Evolutionary conservation across 2,329 filamentous ascomycete species (phyloP), one percentile per base, ranked within the genome.

Genomic region (Penicillium sp.): DNA sequence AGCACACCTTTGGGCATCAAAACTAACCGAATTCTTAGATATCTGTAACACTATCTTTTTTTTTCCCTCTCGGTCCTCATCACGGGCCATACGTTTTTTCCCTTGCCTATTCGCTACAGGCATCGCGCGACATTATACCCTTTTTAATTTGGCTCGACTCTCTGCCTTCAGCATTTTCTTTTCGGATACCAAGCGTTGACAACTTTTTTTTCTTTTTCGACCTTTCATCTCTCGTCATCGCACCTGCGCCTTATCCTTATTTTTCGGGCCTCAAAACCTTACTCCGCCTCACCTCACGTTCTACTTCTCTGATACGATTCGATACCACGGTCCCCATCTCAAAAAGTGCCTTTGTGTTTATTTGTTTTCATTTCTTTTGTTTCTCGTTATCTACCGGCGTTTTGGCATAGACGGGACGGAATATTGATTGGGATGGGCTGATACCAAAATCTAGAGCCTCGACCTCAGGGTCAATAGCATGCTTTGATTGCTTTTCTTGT

Each of bases 391-490:
- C 51, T 63, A 61, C 57, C 60, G 73, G 73, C 72, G 72, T 74
- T 75, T 54, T 66, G 69, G 65, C 50, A 73, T 75, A 75, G 73
- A 75, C 65, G 65, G 72, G 66, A 69, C 48, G 64, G 69, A 66
- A 66, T 57, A 29, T 69, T 66, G 56, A 61, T 61, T 69, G 70
- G 71, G 66, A 71, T 70, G 70, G 70, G 63, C 67, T 74, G 72
- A 74, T 75, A 75, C 72, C 72, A 74, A 67, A 64, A 64, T 57
- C 54, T 75, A 75, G 72, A 75, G 65, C 63, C 64, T 66, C 59
- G 72, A 72, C 72, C 71, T 70, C 73, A 63, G 70, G 71, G 73
- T 73, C 70, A 67, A 65, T 63, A 62, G 60, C 60, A 60, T 50
- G 55, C 59, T 64, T 63, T 56, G 55, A 55, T 61, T 63, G 62